Base-by-base conservation (phyloP, 2,329 filamentous ascomycete genomes). In the Mycosphaerella sp. region DNA sequence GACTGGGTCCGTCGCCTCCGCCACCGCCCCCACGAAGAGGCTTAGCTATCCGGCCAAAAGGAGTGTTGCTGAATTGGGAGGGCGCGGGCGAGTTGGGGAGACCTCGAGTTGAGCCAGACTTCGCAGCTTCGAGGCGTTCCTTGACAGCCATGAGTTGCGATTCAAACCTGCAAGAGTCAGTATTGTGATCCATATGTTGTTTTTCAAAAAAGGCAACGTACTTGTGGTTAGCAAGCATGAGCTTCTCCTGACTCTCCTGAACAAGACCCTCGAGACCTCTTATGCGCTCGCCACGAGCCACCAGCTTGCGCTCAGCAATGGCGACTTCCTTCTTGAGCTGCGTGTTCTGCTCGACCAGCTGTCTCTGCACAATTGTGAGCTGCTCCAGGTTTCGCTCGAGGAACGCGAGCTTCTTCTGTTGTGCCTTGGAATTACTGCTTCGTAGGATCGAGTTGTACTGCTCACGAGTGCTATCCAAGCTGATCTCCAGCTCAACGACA, bases 371-470 rank as follows among this genome's bases (percentile, higher is more conserved):
- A 66, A 95, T 89, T 3, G 93, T 98, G 49, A 98, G 79, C 72
- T 98, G 93, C 74, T 98, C 93, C 36, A 98, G 82, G 69, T 98
- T 98, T 67, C 93, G 86, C 76, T 98, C 93, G 44, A 98, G 75
- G 79, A 98, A 98, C 13, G 93, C 94, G 87, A 98, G 97, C 81
- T 98, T 98, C 86, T 98, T 98, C 73, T 98, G 93, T 75, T 98
- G 93, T 18, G 93, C 91, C 53, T 93, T 86, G 77, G 95, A 97
- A 77, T 98, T 98, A 60, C 89, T 95, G 44, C 89, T 93, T 50
- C 91, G 85, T 52, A 98, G 80, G 54, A 98, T 93, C 64, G 95
- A 96, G 77, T 98, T 97, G 75, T 98, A 98, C 73, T 98, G 93
- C 75, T 98, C 93, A 50, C 93, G 83, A 0, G 93, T 96, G 76